phyloP scores from a whole-genome alignment of 1,139 yeast genomes.

The Pichia sp. region DNA sequence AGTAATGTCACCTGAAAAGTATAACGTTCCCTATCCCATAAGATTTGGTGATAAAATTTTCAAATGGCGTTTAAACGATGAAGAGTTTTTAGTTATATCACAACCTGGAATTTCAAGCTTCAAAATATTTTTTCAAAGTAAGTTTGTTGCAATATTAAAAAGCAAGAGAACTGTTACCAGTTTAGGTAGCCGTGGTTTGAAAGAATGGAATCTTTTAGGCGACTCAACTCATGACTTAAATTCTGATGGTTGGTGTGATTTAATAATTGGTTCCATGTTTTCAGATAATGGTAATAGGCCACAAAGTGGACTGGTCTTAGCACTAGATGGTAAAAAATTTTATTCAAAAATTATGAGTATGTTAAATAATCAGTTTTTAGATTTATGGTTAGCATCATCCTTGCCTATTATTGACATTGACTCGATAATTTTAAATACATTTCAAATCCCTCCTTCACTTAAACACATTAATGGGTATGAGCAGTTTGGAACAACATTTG shows the following conservation, averaged over 20 bases:
- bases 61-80: slow-evolving; percentile 20
- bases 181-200: slow-evolving; percentile 36
- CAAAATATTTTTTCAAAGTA: slow-evolving; percentile 15
- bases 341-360: slow-evolving; percentile 2
- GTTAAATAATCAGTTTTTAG: neutral
- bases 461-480: slow-evolving; percentile 29
- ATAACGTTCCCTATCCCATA: slow-evolving; percentile 16
- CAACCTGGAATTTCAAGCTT: slow-evolving; percentile 33
- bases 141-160: slow-evolving; percentile 16
- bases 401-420: slow-evolving; percentile 13
- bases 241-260: slow-evolving; percentile 34
- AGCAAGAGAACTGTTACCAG: slow-evolving; percentile 14
- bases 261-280: slow-evolving; percentile 39
- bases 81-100: slow-evolving; percentile 30
- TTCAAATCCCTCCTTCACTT: slow-evolving; percentile 23
- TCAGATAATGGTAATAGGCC: slow-evolving; percentile 28
- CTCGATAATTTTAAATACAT: slow-evolving; percentile 8
- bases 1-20: neutral
- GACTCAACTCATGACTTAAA: slow-evolving; percentile 29
- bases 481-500: slow-evolving; percentile 32
- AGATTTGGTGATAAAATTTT: slow-evolving; percentile 31
- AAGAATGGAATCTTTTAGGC: slow-evolving; percentile 31
- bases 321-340: slow-evolving; percentile 32
- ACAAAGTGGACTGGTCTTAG: slow-evolving; percentile 39
- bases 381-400: neutral